Evolutionary conservation across 257 asterid genomes (phyloP), one percentile per base, ranked within the genome.

Genomic region (Rauvolfia tetraphylla): DNA sequence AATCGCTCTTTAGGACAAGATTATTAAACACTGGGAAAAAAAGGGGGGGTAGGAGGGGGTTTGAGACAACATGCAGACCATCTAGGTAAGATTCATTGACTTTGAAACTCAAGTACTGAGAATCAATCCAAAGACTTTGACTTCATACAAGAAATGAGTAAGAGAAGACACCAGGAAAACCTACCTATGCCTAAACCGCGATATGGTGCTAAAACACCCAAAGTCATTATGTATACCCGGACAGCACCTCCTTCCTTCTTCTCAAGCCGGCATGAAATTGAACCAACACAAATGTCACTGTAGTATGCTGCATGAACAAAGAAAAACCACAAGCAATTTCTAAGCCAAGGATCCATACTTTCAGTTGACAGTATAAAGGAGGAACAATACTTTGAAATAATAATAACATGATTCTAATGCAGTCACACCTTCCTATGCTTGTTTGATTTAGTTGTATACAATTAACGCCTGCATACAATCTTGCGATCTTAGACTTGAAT

Each of bases 201-300:
- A 71, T 85, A 85, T 63, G 91, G 91, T 72, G 89, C 91, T 80
- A 87, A 83, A 71, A 87, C 87, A 53, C 89, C 87, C 75, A 87
- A 77, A 29, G 99, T 95, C 99, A 91, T 95, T 75, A 93, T 91
- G 89, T 93, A 93, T 70, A 90, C 91, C 63, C 97, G 86, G 75
- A 88, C 76, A 73, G 86, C 90, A 57, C 95, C 97, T 63, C 80
- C 89, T 75, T 94, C 98, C 85, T 90, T 92, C 90, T 92, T 94
- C 93, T 94, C 97, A 82, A 87, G 93, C 76, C 97, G 96, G 79
- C 97, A 94, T 71, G 98, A 97, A 75, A 94, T 90, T 25, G 97
- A 88, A 72, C 98, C 98, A 65, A 94, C 97, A 84, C 97, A 94
- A 44, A 92, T 90, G 85, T 94, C 98, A 79, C 93, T 88, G 81